Evolutionary conservation across 257 asterid species (phyloP).

Genomic region (Avicennia marina): DNA sequence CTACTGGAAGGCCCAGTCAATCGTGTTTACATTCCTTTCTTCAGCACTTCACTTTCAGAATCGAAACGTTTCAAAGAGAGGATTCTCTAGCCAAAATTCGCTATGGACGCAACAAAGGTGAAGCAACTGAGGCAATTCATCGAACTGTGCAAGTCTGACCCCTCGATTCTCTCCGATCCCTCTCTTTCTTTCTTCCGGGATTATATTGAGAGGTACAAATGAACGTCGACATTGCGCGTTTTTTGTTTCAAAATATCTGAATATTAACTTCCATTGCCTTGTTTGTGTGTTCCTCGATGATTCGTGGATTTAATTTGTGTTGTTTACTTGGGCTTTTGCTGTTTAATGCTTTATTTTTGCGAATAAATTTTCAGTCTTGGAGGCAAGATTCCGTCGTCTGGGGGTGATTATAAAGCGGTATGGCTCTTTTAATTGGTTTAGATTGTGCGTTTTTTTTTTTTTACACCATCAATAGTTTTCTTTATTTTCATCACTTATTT

Average conservation of each 20-base stretch:
- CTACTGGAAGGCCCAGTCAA: too few relatives aligned
- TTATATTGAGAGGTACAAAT: slow-evolving; percentile 62
- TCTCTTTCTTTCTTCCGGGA: slow-evolving; percentile 73
- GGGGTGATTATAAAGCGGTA: slow-evolving; percentile 47
- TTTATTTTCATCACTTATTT: neutral
- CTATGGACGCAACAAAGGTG: slow-evolving; percentile 62
- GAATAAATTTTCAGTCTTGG: slow-evolving; percentile 56
- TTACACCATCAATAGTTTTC: neutral
- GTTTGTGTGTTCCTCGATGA: neutral
- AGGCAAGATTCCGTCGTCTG: slow-evolving; percentile 66
- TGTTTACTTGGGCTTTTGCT: neutral
- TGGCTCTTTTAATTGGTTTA: too few relatives aligned
- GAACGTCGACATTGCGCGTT: too few relatives aligned
- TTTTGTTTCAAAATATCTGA: neutral
- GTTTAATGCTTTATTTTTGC: neutral
- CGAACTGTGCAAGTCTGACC: slow-evolving; percentile 58
- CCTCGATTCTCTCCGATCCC: slow-evolving; percentile 68
- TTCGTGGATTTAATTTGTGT: neutral
- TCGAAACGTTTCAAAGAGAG: too few relatives aligned
- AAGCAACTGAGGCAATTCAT: slow-evolving; percentile 58
- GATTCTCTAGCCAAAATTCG: neutral
- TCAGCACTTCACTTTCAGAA: too few relatives aligned
- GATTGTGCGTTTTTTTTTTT: neutral
- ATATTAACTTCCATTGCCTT: neutral
- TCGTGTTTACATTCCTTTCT: too few relatives aligned